phyloP scores from a whole-genome alignment of 1,284 basidiomycete genomes.

The Golubevia pallescens region DNA sequence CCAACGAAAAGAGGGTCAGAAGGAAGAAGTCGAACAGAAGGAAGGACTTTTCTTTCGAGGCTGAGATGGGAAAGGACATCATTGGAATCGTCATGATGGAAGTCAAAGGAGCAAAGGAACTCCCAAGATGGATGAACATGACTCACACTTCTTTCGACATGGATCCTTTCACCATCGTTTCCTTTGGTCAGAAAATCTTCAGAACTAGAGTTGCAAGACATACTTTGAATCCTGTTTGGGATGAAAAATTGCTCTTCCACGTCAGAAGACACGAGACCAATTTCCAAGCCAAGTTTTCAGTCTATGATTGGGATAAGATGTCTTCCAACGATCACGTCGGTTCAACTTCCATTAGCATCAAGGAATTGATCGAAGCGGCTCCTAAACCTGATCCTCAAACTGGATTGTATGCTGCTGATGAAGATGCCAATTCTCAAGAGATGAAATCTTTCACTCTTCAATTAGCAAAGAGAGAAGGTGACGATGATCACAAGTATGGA shows the following conservation, averaged over 20 bases:
- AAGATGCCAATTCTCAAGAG: conserved; percentile 18
- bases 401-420: conserved; percentile 30
- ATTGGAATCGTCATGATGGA: conserved; percentile 60
- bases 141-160: conserved; percentile 44
- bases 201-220: conserved; percentile 56
- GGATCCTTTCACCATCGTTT: conserved; percentile 52
- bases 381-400: conserved; percentile 41
- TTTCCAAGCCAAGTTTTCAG: conserved; percentile 40
- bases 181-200: conserved; percentile 56
- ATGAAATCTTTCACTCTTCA: conserved; percentile 25
- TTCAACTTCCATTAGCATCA: conserved; percentile 26
- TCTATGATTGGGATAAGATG: conserved; percentile 62
- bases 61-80: conserved; percentile 42
- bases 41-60: conserved; percentile 43
- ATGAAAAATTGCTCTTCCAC: conserved; percentile 61
- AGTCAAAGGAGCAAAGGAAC: conserved; percentile 37
- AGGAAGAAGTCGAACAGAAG: conserved; percentile 7
- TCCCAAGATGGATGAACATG: conserved; percentile 53
- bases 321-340: conserved; percentile 56
- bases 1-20: background rate
- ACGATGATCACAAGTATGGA: conserved; percentile 7
- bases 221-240: conserved; percentile 56
- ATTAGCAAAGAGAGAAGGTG: conserved; percentile 15
- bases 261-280: conserved; percentile 46
- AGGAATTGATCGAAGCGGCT: conserved; percentile 36